Base-by-base conservation (phyloP, 768 basidiomycete species). In the Amanita phalloides region DNA sequence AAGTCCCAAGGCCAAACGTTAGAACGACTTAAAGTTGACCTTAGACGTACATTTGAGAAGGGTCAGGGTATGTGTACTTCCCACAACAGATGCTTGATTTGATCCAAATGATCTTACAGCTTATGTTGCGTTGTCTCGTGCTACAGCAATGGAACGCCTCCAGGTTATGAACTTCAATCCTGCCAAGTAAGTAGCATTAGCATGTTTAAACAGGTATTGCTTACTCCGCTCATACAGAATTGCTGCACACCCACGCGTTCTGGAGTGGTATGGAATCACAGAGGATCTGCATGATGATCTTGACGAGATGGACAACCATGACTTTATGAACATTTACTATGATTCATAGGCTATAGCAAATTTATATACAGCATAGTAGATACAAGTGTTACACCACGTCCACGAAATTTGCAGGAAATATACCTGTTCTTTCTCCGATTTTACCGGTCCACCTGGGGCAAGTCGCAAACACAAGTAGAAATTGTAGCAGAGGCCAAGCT, bases 1-100 rank as follows among this genome's bases (percentile, higher is more conserved):
- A 94, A 94, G 62, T 85, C 84, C 4, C 92, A 95, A 62, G 92
- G 92, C 0, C 91, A 93, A 64, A 94, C 92, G 0, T 67, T 95
- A 41, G 79, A 89, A 47, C 73, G 89, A 45, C 89, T 93, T 52
- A 86, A 82, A 54, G 86, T 93, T 3, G 82, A 93, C 60, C 74
- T 94, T 25, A 63, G 69, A 54, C 73, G 76, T 38, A 84, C 79
- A 1, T 95, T 95, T 66, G 92, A 87, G 63, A 83, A 78, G 53
- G 86, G 86, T 4, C 82, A 89, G 79, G 84, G 85, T 82, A 45
- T 47, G 62, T 47, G 21, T 3, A 50, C 8, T 30, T 45, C 14
- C 3, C 13, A 13, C 13, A 28, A 33, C 25, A 30, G 26, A 32
- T 30, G 36, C 28, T 35, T 35, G n/a, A 14, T 17, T 4, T 35